Percentiles rank a stretch among this genome's conserved stretches.
Conservation (phyloP, 495 filamentous ascomycete species). For the Penicillium tannophilum region DNA sequence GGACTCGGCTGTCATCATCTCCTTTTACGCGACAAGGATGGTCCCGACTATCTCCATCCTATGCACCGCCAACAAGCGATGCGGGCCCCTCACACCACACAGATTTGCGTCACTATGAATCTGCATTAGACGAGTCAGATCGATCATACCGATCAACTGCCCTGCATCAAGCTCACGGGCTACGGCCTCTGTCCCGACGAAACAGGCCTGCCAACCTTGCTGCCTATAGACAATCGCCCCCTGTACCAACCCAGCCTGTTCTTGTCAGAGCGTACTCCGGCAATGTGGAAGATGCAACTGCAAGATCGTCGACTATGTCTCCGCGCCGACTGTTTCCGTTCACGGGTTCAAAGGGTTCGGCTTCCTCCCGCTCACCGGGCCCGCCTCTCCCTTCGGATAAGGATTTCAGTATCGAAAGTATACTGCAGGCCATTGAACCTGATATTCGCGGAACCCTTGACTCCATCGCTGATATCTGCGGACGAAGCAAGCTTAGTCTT, state of each 20-base stretch:
- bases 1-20: conserved; percentile 33
- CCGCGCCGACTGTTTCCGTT: conserved; percentile 39
- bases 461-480: conserved; percentile 66
- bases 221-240: conserved; percentile 24
- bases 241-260: conserved; percentile 43
- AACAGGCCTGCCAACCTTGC: conserved; percentile 19
- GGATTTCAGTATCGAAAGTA: conserved; percentile 62
- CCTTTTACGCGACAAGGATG: conserved; percentile 35
- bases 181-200: conserved; percentile 29
- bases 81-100: conserved; percentile 25
- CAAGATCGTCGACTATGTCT: conserved; percentile 33
- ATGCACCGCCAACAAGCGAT: conserved; percentile 25
- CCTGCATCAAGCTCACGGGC: conserved; percentile 33
- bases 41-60: conserved; percentile 32
- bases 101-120: conserved; percentile 28
- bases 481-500: conserved; percentile 60
- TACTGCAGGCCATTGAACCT: conserved; percentile 60
- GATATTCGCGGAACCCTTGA: conserved; percentile 59
- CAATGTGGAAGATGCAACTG: conserved; percentile 29
- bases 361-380: conserved; percentile 19
- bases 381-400: conserved; percentile 49
- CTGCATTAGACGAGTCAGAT: conserved; percentile 33
- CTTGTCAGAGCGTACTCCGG: conserved; percentile 49
- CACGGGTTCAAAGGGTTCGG: conserved; percentile 16
- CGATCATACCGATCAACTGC: conserved; percentile 31